Base-by-base conservation (phyloP, 164 flowering plant genomes). In the Tetrastigma voinierianum region DNA sequence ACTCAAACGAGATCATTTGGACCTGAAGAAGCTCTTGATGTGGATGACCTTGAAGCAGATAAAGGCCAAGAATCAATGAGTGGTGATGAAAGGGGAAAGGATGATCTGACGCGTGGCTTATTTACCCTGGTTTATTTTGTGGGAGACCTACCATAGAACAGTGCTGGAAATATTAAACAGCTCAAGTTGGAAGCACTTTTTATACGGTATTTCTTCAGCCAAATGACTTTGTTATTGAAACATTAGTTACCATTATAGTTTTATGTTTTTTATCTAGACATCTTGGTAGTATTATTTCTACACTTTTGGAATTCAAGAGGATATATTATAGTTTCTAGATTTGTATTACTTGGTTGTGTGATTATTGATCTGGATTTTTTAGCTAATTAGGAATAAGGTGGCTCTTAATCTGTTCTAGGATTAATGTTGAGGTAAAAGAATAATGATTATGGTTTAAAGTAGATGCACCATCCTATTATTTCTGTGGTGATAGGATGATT, bases 131-230 rank as follows among this genome's bases (percentile, higher is more conserved):
- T 91, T 95, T 76, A 95, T 95, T 75, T 70, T 95, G 70, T 95
- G 98, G 98, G 98, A 95, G 70, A 95, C 98, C 1, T 95, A n/a
- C n/a, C n/a, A 95, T 53, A 79, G 98, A 77, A 91, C 97, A 4
- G 98, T 95, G 48, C 83, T 95, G 51, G 98, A 91, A 53, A 90
- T 95, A 24, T 65, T 95, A 9, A 95, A 95, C 83, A 95, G 92
- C 77, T 95, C 98, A 91, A 90, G 70, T 67, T 95, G 72, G 97
- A 90, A 79, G 86, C 87, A 6, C 83, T 95, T 1, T n/a, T n/a
- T 95, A 92, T 83, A 97, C 98, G 77, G 97, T 91, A 76, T 64
- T 62, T 24, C 18, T 55, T 3, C 47, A n/a, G 3, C 48, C 18
- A 45, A 51, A 4, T 13, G 10, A 3, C 7, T 61, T 46, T 51